Base-by-base conservation (phyloP, 2,329 filamentous ascomycete species). In the Cadophora malorum region DNA sequence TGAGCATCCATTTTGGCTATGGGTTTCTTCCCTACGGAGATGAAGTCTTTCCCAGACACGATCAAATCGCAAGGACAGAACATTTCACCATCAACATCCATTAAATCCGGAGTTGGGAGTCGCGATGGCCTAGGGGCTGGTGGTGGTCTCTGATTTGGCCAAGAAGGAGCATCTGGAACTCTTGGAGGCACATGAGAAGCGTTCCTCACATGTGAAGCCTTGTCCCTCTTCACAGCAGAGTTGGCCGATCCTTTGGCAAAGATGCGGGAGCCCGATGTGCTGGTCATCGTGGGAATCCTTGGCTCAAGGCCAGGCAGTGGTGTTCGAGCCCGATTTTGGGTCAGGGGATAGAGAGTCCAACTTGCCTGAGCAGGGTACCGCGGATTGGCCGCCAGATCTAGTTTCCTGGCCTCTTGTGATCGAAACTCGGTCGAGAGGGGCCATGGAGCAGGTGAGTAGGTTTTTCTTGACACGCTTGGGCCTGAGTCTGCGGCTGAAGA, bases 21-120 rank as follows among this genome's bases (percentile, higher is more conserved):
- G 21, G 9, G 7, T 4, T 1, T 6, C 50, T n/a, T 49, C n/a
- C 25, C 63, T 5, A 3, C 23, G 23, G 33, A 9, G 25, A 21
- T 14, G 49, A 23, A 23, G 47, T 45, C 16, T 50, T 52, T 67
- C 35, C 49, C 19, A 59, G 35, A 28, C 14, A 28, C n/a, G 4
- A 23, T 33, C n/a, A n/a, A 8, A 23, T 50, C 58, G 63, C 67
- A 68, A 38, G 49, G 16, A 63, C 68, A 73, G 49, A 73, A 74
- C 47, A 52, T 55, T n/a, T 35, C 52, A 35, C 63, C 49, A 7
- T 25, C 64, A 45, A 70, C 35, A 16, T 74, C 71, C 23, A 69
- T 63, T 38, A 75, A 49, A 49, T 76, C 73, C 9, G 75, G 75
- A 28, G 74, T 74, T 41, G 72, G 69, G 14, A 76, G 59, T 14